Evolutionary conservation across 2,329 filamentous ascomycete genomes (phyloP).

Genomic region (Fusarium scirpi): DNA sequence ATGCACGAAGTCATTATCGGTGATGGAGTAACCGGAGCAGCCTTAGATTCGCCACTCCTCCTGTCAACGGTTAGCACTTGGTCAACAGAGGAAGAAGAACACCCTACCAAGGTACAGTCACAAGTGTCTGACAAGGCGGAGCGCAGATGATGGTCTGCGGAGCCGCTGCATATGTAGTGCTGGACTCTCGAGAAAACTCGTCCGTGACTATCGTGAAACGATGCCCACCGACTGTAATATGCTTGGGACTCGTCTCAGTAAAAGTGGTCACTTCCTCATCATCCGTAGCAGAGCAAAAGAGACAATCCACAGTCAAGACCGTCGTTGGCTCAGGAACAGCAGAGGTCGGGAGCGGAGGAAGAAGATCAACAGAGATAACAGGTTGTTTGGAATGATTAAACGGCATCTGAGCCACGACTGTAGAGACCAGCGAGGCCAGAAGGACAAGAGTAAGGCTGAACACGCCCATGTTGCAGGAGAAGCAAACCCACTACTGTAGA

Average conservation of each 20-base stretch:
- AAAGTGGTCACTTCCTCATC: background rate
- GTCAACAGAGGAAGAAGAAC: background rate
- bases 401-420: slow-evolving; percentile 4
- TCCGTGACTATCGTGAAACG: background rate
- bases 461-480: slow-evolving; percentile 37
- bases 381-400: slow-evolving; percentile 14
- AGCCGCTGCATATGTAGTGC: slow-evolving; percentile 2
- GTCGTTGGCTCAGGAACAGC: slow-evolving; percentile 14
- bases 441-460: slow-evolving; percentile 27
- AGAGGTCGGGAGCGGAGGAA: slow-evolving; percentile 16
- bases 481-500: background rate
- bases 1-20: slow-evolving; percentile 36
- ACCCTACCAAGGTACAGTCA: slow-evolving; percentile 38
- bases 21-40: slow-evolving; percentile 7
- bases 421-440: slow-evolving; percentile 18
- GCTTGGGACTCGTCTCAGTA: background rate
- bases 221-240: background rate
- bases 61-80: slow-evolving; percentile 17
- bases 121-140: slow-evolving; percentile 39
- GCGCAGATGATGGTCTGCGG: slow-evolving; percentile 40
- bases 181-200: background rate
- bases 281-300: slow-evolving; percentile 28
- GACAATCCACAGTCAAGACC: slow-evolving; percentile 34
- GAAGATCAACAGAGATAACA: slow-evolving; percentile 19
- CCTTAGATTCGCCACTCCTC: slow-evolving; percentile 24